Percentiles rank a stretch among this genome's conserved stretches.
Conservation (phyloP, 768 basidiomycete species). For the Tricholoma sp. region DNA sequence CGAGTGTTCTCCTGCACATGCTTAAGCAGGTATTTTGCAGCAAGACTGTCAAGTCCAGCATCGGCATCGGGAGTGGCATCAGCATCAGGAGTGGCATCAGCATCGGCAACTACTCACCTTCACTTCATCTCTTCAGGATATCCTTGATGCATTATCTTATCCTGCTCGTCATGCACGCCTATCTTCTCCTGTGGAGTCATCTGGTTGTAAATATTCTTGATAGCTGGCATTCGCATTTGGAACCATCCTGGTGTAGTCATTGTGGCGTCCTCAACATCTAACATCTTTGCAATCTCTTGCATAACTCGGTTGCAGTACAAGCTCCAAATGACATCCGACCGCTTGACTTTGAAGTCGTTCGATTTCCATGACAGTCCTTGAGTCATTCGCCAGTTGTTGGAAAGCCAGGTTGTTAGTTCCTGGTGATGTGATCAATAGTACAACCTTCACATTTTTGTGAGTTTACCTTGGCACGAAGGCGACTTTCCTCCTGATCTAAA, state of each 20-base stretch:
- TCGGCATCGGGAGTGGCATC: no score
- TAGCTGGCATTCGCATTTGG: not conserved
- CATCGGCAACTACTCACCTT: not conserved
- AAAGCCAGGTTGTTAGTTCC: no score
- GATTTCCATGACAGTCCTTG: not conserved
- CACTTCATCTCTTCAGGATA: no score
- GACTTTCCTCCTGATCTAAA: conserved; percentile 3
- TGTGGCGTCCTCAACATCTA: not conserved
- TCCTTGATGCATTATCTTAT: no score
- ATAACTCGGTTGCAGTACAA: not conserved
- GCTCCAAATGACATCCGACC: not conserved
- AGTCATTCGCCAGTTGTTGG: no score
- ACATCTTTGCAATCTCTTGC: not conserved
- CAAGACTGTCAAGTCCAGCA: not conserved
- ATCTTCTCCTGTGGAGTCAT: not conserved
- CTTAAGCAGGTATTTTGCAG: not conserved
- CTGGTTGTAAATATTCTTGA: not conserved
- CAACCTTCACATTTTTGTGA: not conserved
- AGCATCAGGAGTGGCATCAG: no score
- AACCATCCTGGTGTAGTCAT: not conserved
- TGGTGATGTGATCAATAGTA: not conserved
- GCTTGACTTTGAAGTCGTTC: not conserved
- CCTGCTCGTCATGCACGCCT: no score
- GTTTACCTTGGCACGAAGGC: not conserved
- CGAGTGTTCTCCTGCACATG: no score